Percentiles rank a stretch among this genome's conserved stretches.
Conservation (phyloP, 2,329 filamentous ascomycete species). For the Colletotrichum filicis region DNA sequence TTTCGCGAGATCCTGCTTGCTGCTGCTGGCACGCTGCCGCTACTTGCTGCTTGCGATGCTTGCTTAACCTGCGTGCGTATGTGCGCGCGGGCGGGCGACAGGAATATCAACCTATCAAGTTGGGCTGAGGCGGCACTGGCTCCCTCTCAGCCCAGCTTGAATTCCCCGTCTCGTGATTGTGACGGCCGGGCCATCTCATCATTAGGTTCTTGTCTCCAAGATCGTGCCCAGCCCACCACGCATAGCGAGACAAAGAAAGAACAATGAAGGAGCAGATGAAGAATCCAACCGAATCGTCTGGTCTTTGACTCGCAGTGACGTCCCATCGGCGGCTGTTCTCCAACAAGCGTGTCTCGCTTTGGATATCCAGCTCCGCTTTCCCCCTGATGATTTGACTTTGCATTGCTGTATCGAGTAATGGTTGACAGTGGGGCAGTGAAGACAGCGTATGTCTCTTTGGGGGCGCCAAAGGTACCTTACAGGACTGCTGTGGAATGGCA, state of each 20-base stretch:
- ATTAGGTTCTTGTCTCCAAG: not conserved
- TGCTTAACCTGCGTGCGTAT: slow-evolving; percentile 21
- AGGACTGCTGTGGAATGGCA: slow-evolving; percentile 28
- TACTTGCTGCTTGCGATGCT: slow-evolving; percentile 27
- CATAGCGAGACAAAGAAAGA: slow-evolving; percentile 2
- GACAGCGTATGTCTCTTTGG: not conserved
- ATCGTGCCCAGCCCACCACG: not conserved
- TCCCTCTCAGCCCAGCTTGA: slow-evolving; percentile 11
- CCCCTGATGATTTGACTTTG: slow-evolving; percentile 8
- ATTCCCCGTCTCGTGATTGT: not conserved
- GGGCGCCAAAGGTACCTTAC: slow-evolving; percentile 31
- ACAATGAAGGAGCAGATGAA: slow-evolving; percentile 13
- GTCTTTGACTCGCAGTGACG: slow-evolving; percentile 19
- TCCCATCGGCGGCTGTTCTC: slow-evolving; percentile 26
- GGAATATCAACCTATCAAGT: slow-evolving; percentile 32
- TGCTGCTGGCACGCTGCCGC: not conserved
- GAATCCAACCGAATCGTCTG: slow-evolving; percentile 18
- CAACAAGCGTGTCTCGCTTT: slow-evolving; percentile 20
- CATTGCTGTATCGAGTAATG: not conserved
- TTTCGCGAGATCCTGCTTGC: slow-evolving; percentile 5
- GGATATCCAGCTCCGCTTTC: not conserved
- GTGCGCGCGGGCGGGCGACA: slow-evolving; percentile 15
- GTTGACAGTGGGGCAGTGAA: not conserved
- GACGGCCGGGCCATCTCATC: slow-evolving; percentile 7
- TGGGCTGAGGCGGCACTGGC: slow-evolving; percentile 8